Percentiles rank a stretch among this genome's conserved stretches.
phyloP scores from a whole-genome alignment of 495 filamentous ascomycete genomes.

The Halenospora varia region DNA sequence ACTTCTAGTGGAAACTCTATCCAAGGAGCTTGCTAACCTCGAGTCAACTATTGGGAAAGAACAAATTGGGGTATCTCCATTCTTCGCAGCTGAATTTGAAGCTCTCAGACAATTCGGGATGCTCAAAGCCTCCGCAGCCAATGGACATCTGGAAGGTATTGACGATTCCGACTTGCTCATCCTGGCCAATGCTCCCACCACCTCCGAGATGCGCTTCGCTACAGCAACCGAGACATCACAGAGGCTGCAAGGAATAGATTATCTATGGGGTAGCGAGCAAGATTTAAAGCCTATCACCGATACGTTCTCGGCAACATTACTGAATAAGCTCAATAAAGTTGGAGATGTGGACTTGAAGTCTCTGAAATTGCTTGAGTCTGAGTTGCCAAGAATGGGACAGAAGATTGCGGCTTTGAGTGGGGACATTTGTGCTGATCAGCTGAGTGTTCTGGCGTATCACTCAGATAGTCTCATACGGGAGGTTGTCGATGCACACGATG shows the following conservation, averaged over 20 bases:
- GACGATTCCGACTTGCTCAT: conserved; percentile 29
- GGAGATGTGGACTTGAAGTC: conserved; percentile 53
- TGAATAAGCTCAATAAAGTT: conserved; percentile 51
- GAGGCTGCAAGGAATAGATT: conserved; percentile 39
- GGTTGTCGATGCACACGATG: conserved; percentile 13
- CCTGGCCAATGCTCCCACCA: conserved; percentile 41
- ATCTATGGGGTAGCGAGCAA: conserved; percentile 32
- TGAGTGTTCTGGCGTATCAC: background rate
- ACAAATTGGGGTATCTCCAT: conserved; percentile 38
- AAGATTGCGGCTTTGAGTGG: conserved; percentile 41
- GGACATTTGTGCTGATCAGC: conserved; percentile 14
- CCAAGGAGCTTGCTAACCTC: conserved; percentile 53
- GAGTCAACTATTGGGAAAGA: conserved; percentile 40
- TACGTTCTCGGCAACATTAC: conserved; percentile 48
- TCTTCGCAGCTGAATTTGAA: conserved; percentile 63
- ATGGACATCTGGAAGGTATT: conserved; percentile 1
- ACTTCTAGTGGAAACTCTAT: conserved; percentile 45
- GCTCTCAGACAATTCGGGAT: conserved; percentile 59
- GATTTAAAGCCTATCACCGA: conserved; percentile 45
- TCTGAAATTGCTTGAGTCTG: conserved; percentile 60
- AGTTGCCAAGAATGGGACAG: conserved; percentile 58
- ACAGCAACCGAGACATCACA: conserved; percentile 32
- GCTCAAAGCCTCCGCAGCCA: too few relatives aligned
- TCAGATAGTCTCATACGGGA: conserved; percentile 15
- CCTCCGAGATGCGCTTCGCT: conserved; percentile 38